Evolutionary conservation across 345 rosid genomes (phyloP), one percentile per base, ranked within the genome.

Genomic region (Leavenworthia alabamica): DNA sequence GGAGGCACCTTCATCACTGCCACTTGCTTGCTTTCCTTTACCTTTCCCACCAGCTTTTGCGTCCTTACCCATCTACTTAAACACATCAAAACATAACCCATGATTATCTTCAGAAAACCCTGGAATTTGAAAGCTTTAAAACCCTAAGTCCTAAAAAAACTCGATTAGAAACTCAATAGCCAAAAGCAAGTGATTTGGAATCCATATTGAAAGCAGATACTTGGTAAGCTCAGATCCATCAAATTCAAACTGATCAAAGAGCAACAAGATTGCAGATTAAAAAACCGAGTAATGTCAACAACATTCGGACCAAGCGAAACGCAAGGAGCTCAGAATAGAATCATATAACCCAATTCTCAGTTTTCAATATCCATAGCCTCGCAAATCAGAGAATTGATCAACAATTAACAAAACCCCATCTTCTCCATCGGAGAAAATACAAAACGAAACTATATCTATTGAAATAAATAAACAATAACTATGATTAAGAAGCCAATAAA

Each of bases 21-120:
- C 86, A 26, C 78, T 89, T 2, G 88, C 78, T 65, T 83, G 87
- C 79, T 92, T 92, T 54, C 86, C 97, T 52, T 92, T 92, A 33
- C 96, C 97, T 80, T 92, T 92, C 12, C 84, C 88, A 57, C 83
- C 81, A 13, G 75, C 71, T 73, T 84, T 86, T 17, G 79, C 22
- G 79, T 79, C 88, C 67, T 88, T 88, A 44, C 90, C 96, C 96
- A 85, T 83, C 63, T 51, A 7, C 60, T 59, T 19, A 11, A 37
- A 37, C 26, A 0, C 49, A 9, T 5, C 22, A 26, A 43, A 5
- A 59, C 24, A n/a, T 3, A 50, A n/a, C 23, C 65, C 43, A 62
- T 5, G 14, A 24, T 39, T 7, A 27, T n/a, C 26, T 15, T 23
- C 13, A 43, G 17, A 31, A 56, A 57, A 67, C 65, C 58, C 36